Base-by-base conservation (phyloP, 2,329 filamentous ascomycete genomes). In the Colletotrichum godetiae region DNA sequence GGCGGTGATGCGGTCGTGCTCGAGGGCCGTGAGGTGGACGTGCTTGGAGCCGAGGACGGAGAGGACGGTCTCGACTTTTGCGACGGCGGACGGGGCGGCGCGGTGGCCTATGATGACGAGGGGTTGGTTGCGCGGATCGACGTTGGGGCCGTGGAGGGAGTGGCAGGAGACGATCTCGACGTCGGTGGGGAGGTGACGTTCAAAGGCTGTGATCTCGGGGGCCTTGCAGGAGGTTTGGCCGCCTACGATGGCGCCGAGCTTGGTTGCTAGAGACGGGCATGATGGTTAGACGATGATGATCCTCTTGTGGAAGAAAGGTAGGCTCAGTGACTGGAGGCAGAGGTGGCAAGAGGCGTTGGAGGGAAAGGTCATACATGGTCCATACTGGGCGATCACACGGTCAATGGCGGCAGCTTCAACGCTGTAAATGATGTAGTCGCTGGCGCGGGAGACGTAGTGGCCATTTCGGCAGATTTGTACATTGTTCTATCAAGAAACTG, bases 341-440 rank as follows among this genome's bases (percentile, higher is more conserved):
- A 79, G 75, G 74, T 75, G 64, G 42, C 42, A 19, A 3, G 67
- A 69, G 57, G 8, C 33, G n/a, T 33, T 29, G 4, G 27, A 79
- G 75, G 76, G 76, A 61, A 35, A 60, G 67, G 59, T 78, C 80
- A 75, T 95, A 98, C 95, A 98, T 78, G 96, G 96, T 76, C 95
- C 97, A 83, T 95, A 99, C 79, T 93, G 88, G 75, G 92, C 93
- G 79, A 98, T 97, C 78, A 98, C 94, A 77, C 89, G 90, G 81
- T 95, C 93, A 83, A 99, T 97, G 76, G 92, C 90, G 78, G 95
- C 95, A 75, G 97, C 97, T 85, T 98, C 96, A 83, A 99, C 97
- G 84, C 94, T 97, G 89, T 99, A 99, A 82, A 99, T 95, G 85
- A 98, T 98, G 84, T 95, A 98, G 88, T 98, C 96, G 92, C 95